phyloP scores from a whole-genome alignment of 2,329 filamentous ascomycete species.

The Epichloe uncinata region DNA sequence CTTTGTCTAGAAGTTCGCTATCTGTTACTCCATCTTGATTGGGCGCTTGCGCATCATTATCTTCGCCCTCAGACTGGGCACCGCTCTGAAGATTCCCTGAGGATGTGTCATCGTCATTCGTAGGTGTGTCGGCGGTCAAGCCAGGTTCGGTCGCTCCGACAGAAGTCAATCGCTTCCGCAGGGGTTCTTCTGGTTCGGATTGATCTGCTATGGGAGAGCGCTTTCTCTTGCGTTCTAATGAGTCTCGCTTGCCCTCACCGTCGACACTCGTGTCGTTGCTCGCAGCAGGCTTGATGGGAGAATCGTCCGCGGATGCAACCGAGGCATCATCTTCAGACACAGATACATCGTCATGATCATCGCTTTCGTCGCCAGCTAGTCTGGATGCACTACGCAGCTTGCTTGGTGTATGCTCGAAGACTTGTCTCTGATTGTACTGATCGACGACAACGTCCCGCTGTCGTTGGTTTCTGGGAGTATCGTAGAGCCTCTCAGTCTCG shows the following conservation, averaged over 20 bases:
- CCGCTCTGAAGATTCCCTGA: conserved; percentile 23
- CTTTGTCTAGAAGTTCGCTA: conserved; percentile 18
- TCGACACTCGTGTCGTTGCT: conserved; percentile 16
- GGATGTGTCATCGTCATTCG: conserved; percentile 24
- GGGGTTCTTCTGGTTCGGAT: conserved; percentile 33
- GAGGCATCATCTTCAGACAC: conserved; percentile 26
- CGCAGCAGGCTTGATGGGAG: conserved; percentile 20
- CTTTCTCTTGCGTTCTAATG: conserved; percentile 35
- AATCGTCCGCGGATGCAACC: conserved; percentile 22
- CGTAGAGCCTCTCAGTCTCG: conserved; percentile 84
- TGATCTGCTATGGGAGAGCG: conserved; percentile 31
- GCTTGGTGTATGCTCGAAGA: conserved; percentile 58
- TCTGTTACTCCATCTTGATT: conserved; percentile 13
- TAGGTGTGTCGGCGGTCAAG: conserved; percentile 17
- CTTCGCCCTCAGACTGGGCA: conserved; percentile 32
- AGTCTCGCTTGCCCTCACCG: conserved; percentile 20
- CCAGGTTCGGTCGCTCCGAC: conserved; percentile 27
- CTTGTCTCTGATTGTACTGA: conserved; percentile 37
- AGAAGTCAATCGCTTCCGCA: conserved; percentile 41
- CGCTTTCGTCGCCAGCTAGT: conserved; percentile 17
- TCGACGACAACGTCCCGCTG: conserved; percentile 48
- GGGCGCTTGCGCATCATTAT: conserved; percentile 23
- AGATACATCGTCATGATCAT: conserved; percentile 27
- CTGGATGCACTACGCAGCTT: conserved; percentile 48
- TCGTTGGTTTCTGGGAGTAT: conserved; percentile 61